Conservation (phyloP, 2,329 filamentous ascomycete species). For the Westerdykella ornata region DNA sequence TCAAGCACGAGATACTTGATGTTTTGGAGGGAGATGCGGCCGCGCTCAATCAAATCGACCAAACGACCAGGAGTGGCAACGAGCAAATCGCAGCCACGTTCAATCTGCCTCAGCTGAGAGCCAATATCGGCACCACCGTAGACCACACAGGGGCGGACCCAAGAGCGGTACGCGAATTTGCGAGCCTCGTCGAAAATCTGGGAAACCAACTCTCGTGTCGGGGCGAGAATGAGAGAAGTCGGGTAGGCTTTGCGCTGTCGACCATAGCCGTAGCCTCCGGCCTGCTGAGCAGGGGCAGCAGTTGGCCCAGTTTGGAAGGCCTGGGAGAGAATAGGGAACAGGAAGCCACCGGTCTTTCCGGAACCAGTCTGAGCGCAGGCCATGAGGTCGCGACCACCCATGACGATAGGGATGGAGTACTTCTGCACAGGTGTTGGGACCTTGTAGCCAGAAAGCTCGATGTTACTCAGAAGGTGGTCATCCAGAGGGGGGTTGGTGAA, state of each 20-base stretch:
- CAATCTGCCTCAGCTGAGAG: conserved; percentile 94
- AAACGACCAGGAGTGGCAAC: conserved; percentile 96
- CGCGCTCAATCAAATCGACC: conserved; percentile 96
- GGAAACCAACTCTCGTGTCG: conserved; percentile 95
- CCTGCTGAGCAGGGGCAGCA: conserved; percentile 54
- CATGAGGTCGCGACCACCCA: conserved; percentile 97
- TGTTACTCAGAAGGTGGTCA: conserved; percentile 87
- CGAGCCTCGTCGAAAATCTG: conserved; percentile 97
- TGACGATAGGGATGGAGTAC: conserved; percentile 98
- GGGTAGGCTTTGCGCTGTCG: conserved; percentile 98
- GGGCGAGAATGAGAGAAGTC: conserved; percentile 89
- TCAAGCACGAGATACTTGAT: conserved; percentile 99
- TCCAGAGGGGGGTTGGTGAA: conserved; percentile 96
- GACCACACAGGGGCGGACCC: conserved; percentile 96
- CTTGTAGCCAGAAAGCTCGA: conserved; percentile 89
- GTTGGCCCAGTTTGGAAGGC: conserved; percentile 87
- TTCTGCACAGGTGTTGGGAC: conserved; percentile 97
- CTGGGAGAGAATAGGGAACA: conserved; percentile 98
- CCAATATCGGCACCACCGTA: conserved; percentile 99
- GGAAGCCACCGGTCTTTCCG: conserved; percentile 98
- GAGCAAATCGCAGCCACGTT: conserved; percentile 92
- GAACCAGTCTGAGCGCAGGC: conserved; percentile 99
- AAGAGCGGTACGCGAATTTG: conserved; percentile 98
- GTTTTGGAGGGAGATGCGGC: conserved; percentile 92
- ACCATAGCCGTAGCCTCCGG: conserved; percentile 61